phyloP scores from a whole-genome alignment of 352 stramenopile species.

The Saprolegnia parasitica region DNA sequence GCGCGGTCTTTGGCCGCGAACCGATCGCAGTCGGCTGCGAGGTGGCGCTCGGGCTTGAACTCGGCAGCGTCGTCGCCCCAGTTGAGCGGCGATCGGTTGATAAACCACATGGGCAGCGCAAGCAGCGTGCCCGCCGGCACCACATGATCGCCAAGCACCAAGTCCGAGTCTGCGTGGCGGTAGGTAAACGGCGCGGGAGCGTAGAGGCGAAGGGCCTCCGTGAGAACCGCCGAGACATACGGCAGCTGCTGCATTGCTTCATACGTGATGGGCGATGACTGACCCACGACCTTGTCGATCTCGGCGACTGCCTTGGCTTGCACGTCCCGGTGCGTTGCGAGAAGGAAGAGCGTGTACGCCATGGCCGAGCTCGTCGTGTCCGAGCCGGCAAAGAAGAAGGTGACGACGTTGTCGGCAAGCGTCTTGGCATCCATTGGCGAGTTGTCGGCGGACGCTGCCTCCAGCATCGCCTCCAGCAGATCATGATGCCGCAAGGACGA shows the following conservation, averaged over 20 bases:
- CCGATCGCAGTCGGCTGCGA: constrained; percentile 24
- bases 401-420: constrained; percentile 63
- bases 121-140: constrained; percentile 39
- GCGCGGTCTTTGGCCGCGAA: constrained; percentile 35
- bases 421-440: constrained; percentile 35
- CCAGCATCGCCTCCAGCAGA: constrained; percentile 27
- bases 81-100: constrained; percentile 49
- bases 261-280: constrained; percentile 35
- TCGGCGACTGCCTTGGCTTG: constrained; percentile 55
- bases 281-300: constrained; percentile 28
- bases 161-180: constrained; percentile 46
- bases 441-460: neutral
- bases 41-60: constrained; percentile 64
- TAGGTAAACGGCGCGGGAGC: constrained; percentile 70
- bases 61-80: constrained; percentile 49
- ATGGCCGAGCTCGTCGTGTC: constrained; percentile 74
- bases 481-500: constrained; percentile 11
- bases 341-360: constrained; percentile 69
- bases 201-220: constrained; percentile 64
- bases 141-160: constrained; percentile 1
- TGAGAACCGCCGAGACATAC: constrained; percentile 61
- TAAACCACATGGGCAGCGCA: constrained; percentile 65
- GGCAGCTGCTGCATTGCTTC: constrained; percentile 52
- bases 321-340: constrained; percentile 50
- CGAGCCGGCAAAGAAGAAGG: constrained; percentile 76